phyloP scores from a whole-genome alignment of 2,329 filamentous ascomycete species.

The Trichophyton rubrum region DNA sequence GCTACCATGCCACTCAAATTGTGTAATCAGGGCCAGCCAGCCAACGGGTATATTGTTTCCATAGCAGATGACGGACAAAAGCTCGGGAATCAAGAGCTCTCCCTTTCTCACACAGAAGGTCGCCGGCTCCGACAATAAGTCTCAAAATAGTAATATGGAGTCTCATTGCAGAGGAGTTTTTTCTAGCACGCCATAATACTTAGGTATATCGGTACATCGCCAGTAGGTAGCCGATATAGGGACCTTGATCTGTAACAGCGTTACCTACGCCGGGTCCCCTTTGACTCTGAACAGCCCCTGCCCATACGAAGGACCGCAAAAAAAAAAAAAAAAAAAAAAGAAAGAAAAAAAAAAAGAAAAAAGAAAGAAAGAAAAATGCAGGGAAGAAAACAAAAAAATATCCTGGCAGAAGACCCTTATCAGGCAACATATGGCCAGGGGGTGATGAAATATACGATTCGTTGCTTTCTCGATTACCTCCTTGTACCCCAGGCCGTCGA shows the following conservation, averaged over 20 bases:
- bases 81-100: no score
- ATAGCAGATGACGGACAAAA: background rate
- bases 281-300: background rate
- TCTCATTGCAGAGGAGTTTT: background rate
- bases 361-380: background rate
- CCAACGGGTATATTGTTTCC: background rate
- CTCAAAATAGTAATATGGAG: no score
- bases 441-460: conserved; percentile 2
- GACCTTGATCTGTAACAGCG: background rate
- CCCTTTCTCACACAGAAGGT: no score
- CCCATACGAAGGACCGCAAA: background rate
- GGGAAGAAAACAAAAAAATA: no score
- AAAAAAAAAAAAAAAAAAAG: background rate
- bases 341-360: no score
- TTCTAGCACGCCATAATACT: background rate
- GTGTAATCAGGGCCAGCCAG: background rate
- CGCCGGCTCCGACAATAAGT: no score
- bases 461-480: background rate
- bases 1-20: background rate
- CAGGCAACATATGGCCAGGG: background rate
- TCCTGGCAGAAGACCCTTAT: background rate
- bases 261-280: background rate
- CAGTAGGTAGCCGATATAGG: background rate
- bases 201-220: background rate
- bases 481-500: background rate